Percentiles rank a stretch among this genome's conserved stretches.
phyloP scores from a whole-genome alignment of 176 grass and related monocot species.

The Lolium perenne region DNA sequence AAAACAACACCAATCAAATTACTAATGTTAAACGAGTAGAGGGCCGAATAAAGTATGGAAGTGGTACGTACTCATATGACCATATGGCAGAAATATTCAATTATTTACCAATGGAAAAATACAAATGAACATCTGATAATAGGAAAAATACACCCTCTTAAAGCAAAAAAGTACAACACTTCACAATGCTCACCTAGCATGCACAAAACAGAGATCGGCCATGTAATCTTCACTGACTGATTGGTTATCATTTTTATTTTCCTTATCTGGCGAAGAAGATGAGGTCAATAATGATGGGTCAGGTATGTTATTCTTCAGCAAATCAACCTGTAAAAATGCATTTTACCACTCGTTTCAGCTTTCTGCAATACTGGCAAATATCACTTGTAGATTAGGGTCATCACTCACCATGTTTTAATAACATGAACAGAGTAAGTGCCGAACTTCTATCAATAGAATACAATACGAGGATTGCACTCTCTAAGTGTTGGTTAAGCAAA shows the following conservation, averaged over 20 bases:
- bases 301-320: conserved; percentile 89
- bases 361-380: neutral
- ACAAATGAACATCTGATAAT: neutral
- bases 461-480: no score
- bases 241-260: conserved; percentile 68
- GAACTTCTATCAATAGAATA: no score
- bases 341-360: neutral
- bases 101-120: neutral
- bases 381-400: neutral
- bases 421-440: no score
- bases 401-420: neutral
- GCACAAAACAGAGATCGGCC: conserved; percentile 84
- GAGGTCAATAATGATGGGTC: conserved; percentile 77
- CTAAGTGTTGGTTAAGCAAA: neutral
- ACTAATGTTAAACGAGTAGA: neutral
- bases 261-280: conserved; percentile 71
- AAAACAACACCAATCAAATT: conserved; percentile 7
- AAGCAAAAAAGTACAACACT: neutral
- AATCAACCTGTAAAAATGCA: conserved; percentile 71
- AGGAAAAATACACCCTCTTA: neutral
- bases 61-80: neutral
- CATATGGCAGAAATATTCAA: neutral
- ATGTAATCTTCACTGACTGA: conserved; percentile 63
- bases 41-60: neutral
- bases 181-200: conserved; percentile 67